Conservation (phyloP, 192 early-diverging fungal species). For the Gigaspora rosea region DNA sequence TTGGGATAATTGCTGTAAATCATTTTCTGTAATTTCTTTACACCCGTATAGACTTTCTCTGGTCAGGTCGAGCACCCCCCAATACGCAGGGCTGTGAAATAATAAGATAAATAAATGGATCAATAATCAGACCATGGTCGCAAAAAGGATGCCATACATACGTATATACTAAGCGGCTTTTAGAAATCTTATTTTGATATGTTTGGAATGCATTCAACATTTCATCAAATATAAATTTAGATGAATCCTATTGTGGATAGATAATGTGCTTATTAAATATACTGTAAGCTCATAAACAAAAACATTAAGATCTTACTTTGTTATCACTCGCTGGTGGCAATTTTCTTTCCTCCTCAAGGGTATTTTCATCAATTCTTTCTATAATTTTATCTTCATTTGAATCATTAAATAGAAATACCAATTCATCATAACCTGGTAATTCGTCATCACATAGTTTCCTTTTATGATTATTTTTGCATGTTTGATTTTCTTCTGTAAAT, state of each 20-base stretch:
- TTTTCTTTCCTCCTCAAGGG: slow-evolving; percentile 24
- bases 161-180: slow-evolving; percentile 2
- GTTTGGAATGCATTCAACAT: slow-evolving; percentile 9
- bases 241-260: slow-evolving; percentile 7
- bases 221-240: slow-evolving; percentile 1
- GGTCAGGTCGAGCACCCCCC: slow-evolving; percentile 15
- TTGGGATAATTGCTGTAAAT: slow-evolving; percentile 11
- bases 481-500: slow-evolving; percentile 8
- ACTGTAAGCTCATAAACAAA: background rate
- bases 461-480: slow-evolving; percentile 9
- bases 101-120: slow-evolving; percentile 14
- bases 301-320: slow-evolving; percentile 5
- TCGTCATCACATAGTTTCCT: slow-evolving; percentile 13
- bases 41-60: slow-evolving; percentile 18
- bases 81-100: slow-evolving; percentile 19
- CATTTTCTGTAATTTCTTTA: slow-evolving; percentile 2
- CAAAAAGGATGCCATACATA: slow-evolving; percentile 12
- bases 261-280: slow-evolving; percentile 18
- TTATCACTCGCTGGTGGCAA: slow-evolving; percentile 22
- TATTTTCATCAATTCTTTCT: slow-evolving; percentile 14
- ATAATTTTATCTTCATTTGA: slow-evolving; percentile 14
- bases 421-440: slow-evolving; percentile 22
- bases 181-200: slow-evolving; percentile 25
- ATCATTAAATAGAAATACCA: slow-evolving; percentile 17
- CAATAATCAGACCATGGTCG: background rate